Conservation (phyloP, 2,329 filamentous ascomycete species). For the Epichloe sylvatica region DNA sequence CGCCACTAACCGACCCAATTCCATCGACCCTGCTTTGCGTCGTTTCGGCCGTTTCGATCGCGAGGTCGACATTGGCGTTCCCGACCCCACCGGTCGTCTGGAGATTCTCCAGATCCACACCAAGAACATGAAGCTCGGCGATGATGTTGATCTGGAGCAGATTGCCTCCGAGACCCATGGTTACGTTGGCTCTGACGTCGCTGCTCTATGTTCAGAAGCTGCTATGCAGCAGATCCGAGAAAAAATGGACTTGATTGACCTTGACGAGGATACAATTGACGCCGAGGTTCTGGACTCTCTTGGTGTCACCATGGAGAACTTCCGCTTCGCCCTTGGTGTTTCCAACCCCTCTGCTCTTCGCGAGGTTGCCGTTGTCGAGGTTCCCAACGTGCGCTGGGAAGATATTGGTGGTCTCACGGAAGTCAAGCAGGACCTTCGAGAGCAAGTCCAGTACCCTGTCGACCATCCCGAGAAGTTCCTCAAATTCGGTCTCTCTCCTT, state of each 20-base stretch:
- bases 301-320: conserved; percentile 99
- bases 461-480: conserved; percentile 99
- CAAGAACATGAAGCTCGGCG: conserved; percentile 99
- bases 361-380: conserved; percentile 97
- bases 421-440: conserved; percentile 98
- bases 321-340: conserved; percentile 93
- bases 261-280: conserved; percentile 97
- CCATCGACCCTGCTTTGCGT: conserved; percentile 91
- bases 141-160: conserved; percentile 92
- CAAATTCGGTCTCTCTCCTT: conserved; percentile 97
- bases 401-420: conserved; percentile 96
- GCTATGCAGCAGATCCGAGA: conserved; percentile 99
- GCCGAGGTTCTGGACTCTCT: conserved; percentile 96
- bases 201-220: conserved; percentile 94
- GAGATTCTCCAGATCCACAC: conserved; percentile 99
- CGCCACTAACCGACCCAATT: conserved; percentile 96
- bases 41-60: conserved; percentile 98
- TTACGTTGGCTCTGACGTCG: conserved; percentile 97
- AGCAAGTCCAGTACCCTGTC: conserved; percentile 97
- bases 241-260: conserved; percentile 99
- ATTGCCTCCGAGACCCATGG: conserved; percentile 97
- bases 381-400: conserved; percentile 98
- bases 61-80: conserved; percentile 96
- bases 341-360: conserved; percentile 97
- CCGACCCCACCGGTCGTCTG: conserved; percentile 92